Evolutionary conservation across 2,329 filamentous ascomycete genomes (phyloP).

Genomic region (Cladophialophora exuberans): DNA sequence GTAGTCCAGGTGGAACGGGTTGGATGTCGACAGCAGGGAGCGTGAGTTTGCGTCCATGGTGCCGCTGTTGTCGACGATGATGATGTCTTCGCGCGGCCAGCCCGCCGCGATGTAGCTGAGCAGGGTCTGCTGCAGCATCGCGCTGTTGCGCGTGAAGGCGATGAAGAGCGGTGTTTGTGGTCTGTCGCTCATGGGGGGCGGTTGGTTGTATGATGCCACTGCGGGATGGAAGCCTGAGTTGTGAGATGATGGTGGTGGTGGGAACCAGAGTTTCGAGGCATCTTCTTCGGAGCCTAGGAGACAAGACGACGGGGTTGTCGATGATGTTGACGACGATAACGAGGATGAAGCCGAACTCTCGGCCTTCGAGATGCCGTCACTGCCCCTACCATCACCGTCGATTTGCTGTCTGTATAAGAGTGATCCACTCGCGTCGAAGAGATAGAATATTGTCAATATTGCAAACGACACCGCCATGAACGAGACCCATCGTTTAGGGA

Average conservation of each 20-base stretch:
- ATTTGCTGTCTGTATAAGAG: no score
- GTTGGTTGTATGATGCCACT: not conserved
- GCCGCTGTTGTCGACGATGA: conserved; percentile 64
- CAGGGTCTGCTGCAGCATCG: conserved; percentile 59
- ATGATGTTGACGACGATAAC: no score
- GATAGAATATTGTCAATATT: no score
- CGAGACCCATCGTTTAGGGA: no score
- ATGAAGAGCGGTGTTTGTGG: conserved; percentile 56
- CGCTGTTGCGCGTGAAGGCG: conserved; percentile 62
- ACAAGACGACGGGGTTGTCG: no score
- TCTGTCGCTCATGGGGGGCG: not conserved
- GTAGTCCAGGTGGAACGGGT: conserved; percentile 60
- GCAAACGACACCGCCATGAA: no score
- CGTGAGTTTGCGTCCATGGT: conserved; percentile 58
- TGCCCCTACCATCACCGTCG: no score
- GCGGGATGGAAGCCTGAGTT: not conserved
- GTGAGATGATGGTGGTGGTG: not conserved
- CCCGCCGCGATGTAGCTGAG: conserved; percentile 62
- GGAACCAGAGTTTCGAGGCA: not conserved
- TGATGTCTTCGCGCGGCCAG: conserved; percentile 61
- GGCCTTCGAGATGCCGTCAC: no score
- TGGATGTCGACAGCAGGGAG: conserved; percentile 47
- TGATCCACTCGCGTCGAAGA: no score
- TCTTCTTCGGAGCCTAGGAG: not conserved
- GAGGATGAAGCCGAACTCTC: no score